These are phyloP conservation scores for Xylaria sp. DNA, from an alignment of 2,329 filamentous ascomycete species.

Conservation along the genomic window DNA sequence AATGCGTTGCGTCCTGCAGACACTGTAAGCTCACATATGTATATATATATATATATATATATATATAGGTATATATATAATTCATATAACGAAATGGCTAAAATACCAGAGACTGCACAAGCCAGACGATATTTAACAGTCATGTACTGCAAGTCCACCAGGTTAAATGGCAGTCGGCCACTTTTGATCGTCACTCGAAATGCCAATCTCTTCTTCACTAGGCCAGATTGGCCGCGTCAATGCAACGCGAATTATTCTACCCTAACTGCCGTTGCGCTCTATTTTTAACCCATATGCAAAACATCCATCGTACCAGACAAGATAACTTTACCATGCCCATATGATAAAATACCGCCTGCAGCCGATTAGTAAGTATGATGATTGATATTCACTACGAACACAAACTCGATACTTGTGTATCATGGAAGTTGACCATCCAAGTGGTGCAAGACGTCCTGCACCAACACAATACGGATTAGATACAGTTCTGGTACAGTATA, in stretches of 20 bases:
- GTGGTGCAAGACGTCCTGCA: not conserved
- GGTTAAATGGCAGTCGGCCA: not conserved
- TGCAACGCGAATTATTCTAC: slow-evolving; percentile 12
- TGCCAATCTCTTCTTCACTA: slow-evolving; percentile 2
- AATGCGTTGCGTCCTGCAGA: slow-evolving; percentile 11
- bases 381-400: not conserved
- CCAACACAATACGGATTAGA: no score
- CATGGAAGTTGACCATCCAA: not conserved
- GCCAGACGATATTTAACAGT: not conserved
- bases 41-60: slow-evolving; percentile 9
- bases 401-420: not conserved
- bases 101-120: not conserved
- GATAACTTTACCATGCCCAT: not conserved
- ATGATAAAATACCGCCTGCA: not conserved
- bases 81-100: not conserved
- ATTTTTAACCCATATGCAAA: slow-evolving; percentile 32
- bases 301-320: not conserved
- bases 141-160: not conserved
- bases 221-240: slow-evolving; percentile 24
- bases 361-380: not conserved
- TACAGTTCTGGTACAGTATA: not conserved
- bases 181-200: slow-evolving; percentile 5
- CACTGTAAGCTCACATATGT: slow-evolving; percentile 6
- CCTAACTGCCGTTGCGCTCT: slow-evolving; percentile 30
- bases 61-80: slow-evolving; percentile 16